Base-by-base conservation (phyloP, 176 grass and related monocot species). In the Areca catechu region DNA sequence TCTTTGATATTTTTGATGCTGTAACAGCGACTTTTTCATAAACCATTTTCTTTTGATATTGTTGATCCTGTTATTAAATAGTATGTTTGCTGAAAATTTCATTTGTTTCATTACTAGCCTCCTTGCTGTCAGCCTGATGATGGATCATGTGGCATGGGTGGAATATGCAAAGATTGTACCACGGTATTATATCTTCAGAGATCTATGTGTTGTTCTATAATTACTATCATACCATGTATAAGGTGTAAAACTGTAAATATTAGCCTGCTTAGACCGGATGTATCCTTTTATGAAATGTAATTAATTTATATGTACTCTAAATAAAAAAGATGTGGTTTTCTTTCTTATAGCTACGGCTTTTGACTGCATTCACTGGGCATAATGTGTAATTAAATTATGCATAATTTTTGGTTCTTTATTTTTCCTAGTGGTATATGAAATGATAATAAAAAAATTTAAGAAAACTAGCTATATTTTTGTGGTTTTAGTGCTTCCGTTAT, bases 101-200 rank as follows among this genome's bases (percentile, higher is more conserved):
- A 52, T 60, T 43, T 49, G 77, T 49, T 74, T 66, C 15, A 49
- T 78, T 60, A 12, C 74, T 43, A 92, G 84, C 76, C 81, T 70
- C 87, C 93, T 49, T 92, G 86, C 62, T 95, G 82, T 76, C 56
- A 83, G 57, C 24, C 57, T 21, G 49, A 75, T 76, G 69, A 72
- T 25, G 82, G 75, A 61, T 80, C 73, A 50, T 84, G 79, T 71
- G 55, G 18, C 17, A 7, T 62, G 62, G 72, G 60, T 24, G 60
- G 63, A 79, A 50, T 60, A 47, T 98, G 93, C 86, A 83, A 57
- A 81, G 84, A 92, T 72, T 98, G 93, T 84, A 92, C 93, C 54
- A 88, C 84, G 78, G 90, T 95, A 84, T 43, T 43, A 79, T 82
- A 65, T n/a, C 51, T 62, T 70, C 16, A 66, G 61, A 49, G 19